Evolutionary conservation across 108 stramenopile genomes (phyloP).

Genomic region (Cylindrotheca closterium): DNA sequence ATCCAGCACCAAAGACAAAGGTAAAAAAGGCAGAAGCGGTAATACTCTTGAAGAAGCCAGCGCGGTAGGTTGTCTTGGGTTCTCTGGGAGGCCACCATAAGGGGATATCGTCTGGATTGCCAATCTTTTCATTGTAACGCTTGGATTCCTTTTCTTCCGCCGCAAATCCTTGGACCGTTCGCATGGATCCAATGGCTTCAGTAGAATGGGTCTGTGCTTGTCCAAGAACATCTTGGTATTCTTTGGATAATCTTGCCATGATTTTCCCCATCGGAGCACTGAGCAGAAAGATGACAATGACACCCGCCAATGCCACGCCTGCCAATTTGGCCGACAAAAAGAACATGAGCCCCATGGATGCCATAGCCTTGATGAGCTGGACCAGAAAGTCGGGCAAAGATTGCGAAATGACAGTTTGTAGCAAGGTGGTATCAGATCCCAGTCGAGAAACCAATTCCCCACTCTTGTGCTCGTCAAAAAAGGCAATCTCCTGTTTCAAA

Average conservation of each 20-base stretch:
- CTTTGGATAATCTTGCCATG: slow-evolving; percentile 51
- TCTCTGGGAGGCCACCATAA: slow-evolving; percentile 44
- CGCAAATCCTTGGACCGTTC: slow-evolving; percentile 82
- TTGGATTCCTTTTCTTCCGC: slow-evolving; percentile 57
- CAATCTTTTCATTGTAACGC: slow-evolving; percentile 51
- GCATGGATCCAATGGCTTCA: slow-evolving; percentile 65
- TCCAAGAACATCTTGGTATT: slow-evolving; percentile 72
- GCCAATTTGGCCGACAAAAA: slow-evolving; percentile 59
- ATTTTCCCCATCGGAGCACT: slow-evolving; percentile 50
- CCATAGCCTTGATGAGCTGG: slow-evolving; percentile 40
- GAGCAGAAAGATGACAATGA: slow-evolving; percentile 47
- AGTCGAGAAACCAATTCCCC: slow-evolving; percentile 83
- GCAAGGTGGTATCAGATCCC: slow-evolving; percentile 58
- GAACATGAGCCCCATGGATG: slow-evolving; percentile 66
- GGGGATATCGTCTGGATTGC: slow-evolving; percentile 45
- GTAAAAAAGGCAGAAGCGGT: slow-evolving; percentile 51
- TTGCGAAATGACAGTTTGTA: slow-evolving; percentile 58
- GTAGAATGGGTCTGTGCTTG: slow-evolving; percentile 63
- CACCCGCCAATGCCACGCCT: slow-evolving; percentile 52
- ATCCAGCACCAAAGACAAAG: slow-evolving; percentile 46
- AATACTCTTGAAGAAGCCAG: slow-evolving; percentile 59
- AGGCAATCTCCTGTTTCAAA: slow-evolving; percentile 77
- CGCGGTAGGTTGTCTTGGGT: slow-evolving; percentile 43
- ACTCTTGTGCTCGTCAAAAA: slow-evolving; percentile 74
- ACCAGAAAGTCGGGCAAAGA: slow-evolving; percentile 55